Evolutionary conservation across 768 basidiomycete species (phyloP).

Genomic region (Leccinum uliginosum): DNA sequence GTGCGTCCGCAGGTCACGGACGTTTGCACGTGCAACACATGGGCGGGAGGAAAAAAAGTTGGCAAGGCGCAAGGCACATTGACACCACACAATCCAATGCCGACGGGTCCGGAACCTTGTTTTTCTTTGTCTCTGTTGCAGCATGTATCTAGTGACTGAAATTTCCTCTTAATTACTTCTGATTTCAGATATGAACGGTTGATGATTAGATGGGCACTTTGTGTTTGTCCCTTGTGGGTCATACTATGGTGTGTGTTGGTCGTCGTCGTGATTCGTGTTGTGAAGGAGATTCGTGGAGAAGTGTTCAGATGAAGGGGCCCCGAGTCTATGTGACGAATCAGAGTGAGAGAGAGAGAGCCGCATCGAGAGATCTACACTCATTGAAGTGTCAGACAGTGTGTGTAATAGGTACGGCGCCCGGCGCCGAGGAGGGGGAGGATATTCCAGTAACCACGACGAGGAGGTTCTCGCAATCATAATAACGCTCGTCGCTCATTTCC

Average conservation of each 20-base stretch:
- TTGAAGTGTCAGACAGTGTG: background rate
- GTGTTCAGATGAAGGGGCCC: background rate
- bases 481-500: background rate
- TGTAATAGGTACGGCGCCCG: background rate
- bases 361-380: background rate
- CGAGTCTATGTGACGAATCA: too few relatives aligned
- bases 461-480: background rate
- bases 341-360: background rate
- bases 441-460: background rate
- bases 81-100: constrained; percentile 4
- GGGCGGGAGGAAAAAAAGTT: background rate
- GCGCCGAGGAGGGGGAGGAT: background rate
- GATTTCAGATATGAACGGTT: background rate
- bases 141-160: background rate
- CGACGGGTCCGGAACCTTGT: constrained; percentile 29
- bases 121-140: constrained; percentile 1
- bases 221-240: background rate
- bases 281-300: background rate
- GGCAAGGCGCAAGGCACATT: background rate
- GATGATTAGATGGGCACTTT: background rate
- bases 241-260: background rate
- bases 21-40: background rate
- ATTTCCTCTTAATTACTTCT: background rate
- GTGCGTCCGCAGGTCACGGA: background rate
- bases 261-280: background rate